A percentile compares a stretch with the other conserved stretches of the same genome.
Evolutionary conservation across 2,329 filamentous ascomycete species (phyloP).

Genomic region (Apiospora hydei): DNA sequence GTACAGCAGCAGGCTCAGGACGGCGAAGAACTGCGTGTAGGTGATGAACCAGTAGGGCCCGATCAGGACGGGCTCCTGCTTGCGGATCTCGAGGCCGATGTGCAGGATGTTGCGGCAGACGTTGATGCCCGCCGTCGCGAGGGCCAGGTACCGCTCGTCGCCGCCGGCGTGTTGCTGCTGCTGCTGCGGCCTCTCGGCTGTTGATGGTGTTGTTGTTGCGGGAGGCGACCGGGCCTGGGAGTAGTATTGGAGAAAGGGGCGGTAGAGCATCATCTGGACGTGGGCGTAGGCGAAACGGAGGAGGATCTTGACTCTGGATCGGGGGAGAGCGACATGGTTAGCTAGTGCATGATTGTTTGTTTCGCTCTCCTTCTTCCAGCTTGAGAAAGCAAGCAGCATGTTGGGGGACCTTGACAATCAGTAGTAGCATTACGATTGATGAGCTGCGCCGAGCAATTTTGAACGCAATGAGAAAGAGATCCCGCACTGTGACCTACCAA

Average conservation of each 20-base stretch:
- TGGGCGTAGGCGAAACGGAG: conserved; percentile 78
- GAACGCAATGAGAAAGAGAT: neutral
- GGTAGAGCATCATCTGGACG: conserved; percentile 79
- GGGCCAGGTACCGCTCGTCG: conserved; percentile 78
- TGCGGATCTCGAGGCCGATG: conserved; percentile 78
- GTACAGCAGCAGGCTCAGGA: conserved; percentile 78
- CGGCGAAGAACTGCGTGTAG: conserved; percentile 80
- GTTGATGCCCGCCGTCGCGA: conserved; percentile 64
- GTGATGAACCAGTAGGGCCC: conserved; percentile 85
- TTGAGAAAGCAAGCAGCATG: neutral
- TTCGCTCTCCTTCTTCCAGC: neutral
- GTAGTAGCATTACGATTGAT: no score
- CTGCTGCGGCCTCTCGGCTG: conserved; percentile 48
- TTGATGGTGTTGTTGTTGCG: no score
- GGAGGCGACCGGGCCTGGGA: conserved; percentile 62
- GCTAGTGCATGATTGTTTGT: neutral
- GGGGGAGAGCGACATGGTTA: no score
- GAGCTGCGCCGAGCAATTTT: neutral
- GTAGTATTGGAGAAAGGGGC: conserved; percentile 81
- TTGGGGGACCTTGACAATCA: no score
- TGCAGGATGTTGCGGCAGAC: conserved; percentile 75
- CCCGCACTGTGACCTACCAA: neutral
- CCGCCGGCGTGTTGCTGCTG: neutral
- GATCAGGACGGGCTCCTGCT: conserved; percentile 70
- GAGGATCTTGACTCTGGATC: conserved; percentile 66